A percentile compares a stretch with the other conserved stretches of the same genome.
Evolutionary conservation across 2,329 filamentous ascomycete species (phyloP).

Genomic region (Fusarium setosum): DNA sequence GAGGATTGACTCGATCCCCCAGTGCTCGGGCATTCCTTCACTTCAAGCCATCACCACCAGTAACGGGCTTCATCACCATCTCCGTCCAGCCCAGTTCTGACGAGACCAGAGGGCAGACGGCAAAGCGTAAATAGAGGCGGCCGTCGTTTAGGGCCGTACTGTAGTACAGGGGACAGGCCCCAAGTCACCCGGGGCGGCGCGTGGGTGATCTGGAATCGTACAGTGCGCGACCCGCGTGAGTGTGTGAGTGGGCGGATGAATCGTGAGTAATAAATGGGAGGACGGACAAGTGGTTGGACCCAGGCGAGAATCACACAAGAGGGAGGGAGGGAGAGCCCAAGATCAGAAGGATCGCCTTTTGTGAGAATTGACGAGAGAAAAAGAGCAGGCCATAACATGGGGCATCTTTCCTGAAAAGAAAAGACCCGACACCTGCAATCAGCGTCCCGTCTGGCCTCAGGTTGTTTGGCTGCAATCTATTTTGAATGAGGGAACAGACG

Average conservation of each 20-base stretch:
- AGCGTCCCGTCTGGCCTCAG: neutral
- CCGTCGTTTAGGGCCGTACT: slow-evolving; percentile 21
- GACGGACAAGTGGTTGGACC: slow-evolving; percentile 15
- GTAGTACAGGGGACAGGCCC: slow-evolving; percentile 39
- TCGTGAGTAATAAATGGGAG: slow-evolving; percentile 35
- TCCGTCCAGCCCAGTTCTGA: neutral
- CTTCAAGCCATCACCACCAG: slow-evolving; percentile 4
- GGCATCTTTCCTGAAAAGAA: neutral
- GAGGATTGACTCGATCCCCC: too few species aligned
- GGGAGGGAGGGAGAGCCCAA: neutral
- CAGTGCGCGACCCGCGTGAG: slow-evolving; percentile 30
- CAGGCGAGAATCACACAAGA: neutral
- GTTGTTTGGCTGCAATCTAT: slow-evolving; percentile 19
- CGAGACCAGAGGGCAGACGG: neutral
- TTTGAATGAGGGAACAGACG: slow-evolving; percentile 14
- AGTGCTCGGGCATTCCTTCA: slow-evolving; percentile 1
- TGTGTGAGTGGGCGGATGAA: slow-evolving; percentile 32
- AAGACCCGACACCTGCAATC: neutral
- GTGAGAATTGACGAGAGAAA: neutral
- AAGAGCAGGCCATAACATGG: neutral
- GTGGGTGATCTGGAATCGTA: slow-evolving; percentile 41
- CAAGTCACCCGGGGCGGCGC: slow-evolving; percentile 38
- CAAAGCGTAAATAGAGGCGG: slow-evolving; percentile 8
- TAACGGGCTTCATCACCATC: too few species aligned
- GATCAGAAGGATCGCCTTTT: neutral